These are phyloP conservation scores for Pseudocercospora eumusae DNA, from an alignment of 2,329 filamentous ascomycete species.

Conservation along the genomic window DNA sequence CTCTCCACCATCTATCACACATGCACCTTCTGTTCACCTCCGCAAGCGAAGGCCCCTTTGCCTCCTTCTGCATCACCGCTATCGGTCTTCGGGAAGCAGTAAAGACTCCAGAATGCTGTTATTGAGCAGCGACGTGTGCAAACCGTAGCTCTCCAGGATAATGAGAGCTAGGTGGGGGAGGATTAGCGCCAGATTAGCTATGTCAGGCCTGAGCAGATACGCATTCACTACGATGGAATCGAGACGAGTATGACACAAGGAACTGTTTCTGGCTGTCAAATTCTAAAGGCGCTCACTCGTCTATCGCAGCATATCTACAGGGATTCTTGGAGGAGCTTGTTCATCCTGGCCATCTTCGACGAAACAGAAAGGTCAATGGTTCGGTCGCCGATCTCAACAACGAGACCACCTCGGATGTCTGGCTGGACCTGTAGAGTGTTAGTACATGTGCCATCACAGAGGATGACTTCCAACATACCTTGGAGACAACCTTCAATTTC, in stretches of 20 bases:
- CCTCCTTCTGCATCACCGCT: neutral
- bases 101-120: neutral
- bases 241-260: neutral
- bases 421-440: slow-evolving; percentile 71
- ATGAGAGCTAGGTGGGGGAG: neutral
- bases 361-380: slow-evolving; percentile 98
- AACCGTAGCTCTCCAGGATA: neutral
- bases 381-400: slow-evolving; percentile 96
- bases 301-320: slow-evolving; percentile 68
- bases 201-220: neutral
- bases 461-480: slow-evolving; percentile 48
- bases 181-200: neutral
- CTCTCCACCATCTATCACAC: neutral
- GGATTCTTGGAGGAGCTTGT: slow-evolving; percentile 96
- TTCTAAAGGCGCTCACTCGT: slow-evolving; percentile 23
- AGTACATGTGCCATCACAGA: slow-evolving; percentile 42
- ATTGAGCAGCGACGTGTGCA: neutral
- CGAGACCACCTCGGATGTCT: slow-evolving; percentile 87
- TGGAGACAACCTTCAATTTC: slow-evolving; percentile 96
- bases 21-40: neutral
- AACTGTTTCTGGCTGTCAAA: slow-evolving; percentile 20
- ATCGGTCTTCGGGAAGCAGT: neutral
- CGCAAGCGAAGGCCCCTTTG: neutral
- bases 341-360: slow-evolving; percentile 93
- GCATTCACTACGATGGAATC: neutral